phyloP scores from a whole-genome alignment of 2,329 filamentous ascomycete genomes.

The Sporothrix globosa region DNA sequence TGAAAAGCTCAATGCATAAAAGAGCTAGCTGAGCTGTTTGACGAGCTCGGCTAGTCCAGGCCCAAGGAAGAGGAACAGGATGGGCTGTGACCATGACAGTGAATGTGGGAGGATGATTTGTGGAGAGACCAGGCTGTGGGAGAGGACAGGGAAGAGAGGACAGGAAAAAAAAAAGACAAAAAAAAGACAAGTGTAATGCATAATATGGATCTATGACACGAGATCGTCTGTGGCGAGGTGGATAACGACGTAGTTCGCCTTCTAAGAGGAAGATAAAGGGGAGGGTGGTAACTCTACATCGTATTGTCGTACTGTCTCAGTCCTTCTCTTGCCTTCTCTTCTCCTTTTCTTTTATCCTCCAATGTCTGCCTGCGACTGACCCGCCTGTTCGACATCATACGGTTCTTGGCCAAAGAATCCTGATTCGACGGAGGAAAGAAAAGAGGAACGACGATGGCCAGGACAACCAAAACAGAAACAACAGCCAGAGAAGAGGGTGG shows the following conservation, averaged over 20 bases:
- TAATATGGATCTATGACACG: neutral
- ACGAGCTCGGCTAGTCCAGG: neutral
- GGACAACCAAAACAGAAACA: neutral
- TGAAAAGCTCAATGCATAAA: neutral
- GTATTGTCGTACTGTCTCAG: neutral
- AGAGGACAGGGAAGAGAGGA: neutral
- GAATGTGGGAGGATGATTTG: neutral
- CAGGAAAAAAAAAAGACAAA: neutral
- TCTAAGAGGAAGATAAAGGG: too few relatives aligned
- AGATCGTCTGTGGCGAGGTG: slow-evolving; percentile 7
- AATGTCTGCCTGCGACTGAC: too few relatives aligned
- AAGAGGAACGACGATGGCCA: neutral
- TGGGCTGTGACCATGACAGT: slow-evolving; percentile 8
- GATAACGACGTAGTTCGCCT: neutral
- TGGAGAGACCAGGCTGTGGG: slow-evolving; percentile 4
- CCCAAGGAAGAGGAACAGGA: slow-evolving; percentile 4
- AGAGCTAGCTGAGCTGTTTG: slow-evolving; percentile 18
- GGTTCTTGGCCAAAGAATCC: neutral
- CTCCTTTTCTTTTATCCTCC: too few relatives aligned
- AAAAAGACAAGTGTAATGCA: neutral
- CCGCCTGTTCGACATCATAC: neutral
- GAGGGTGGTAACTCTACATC: too few relatives aligned
- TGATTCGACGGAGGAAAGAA: too few relatives aligned
- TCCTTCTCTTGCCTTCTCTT: too few relatives aligned
- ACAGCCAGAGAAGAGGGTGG: slow-evolving; percentile 1